Base-by-base conservation (phyloP, 345 rosid species). In the Eucalyptus marginata region DNA sequence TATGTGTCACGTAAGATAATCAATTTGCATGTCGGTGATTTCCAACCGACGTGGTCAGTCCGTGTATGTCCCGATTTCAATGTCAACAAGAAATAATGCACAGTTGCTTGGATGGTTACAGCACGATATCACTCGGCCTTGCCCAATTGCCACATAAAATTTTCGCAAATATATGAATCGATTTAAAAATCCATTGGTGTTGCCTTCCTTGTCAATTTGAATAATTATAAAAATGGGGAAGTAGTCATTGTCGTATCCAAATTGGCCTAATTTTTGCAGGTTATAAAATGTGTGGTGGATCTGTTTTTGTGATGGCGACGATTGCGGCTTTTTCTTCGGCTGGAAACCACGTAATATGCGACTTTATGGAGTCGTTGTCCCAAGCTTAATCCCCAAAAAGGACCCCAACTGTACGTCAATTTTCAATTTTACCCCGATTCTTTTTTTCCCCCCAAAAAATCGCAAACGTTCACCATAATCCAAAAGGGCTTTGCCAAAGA, bases 401-500 rank as follows among this genome's bases (percentile, higher is more conserved):
- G 11, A 18, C 6, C 46, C 7, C 24, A 0, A 71, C 25, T 20
- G 11, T 16, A 17, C 43, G 24, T 68, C 24, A 16, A 33, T 16
- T 68, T 68, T 68, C 80, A 33, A 68, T 71, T 36, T 36, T 9
- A 3, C 11, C 14, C 27, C 8, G 15, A 33, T 5, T 36, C 17
- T 1, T 66, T 71, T 68, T 36, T 36, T 10, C 0, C 11, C 7
- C 2, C 1, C 0, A 71, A 36, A 64, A 5, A 71, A 18, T 36
- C 81, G 12, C 13, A 10, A 71, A 36, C 4, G 6, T 71, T 5
- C 81, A 10, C 46, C 22, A 18, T 36, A 71, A 10, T 36, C 25
- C 58, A 50, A 14, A 50, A 50, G 52, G 18, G 17, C 18, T 14
- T 50, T 50, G 52, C 52, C 52, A 50, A 18, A 52, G 24, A 52